These are phyloP conservation scores for Trichoderma sp. DNA, from an alignment of 2,329 filamentous ascomycete genomes.

Conservation along the genomic window DNA sequence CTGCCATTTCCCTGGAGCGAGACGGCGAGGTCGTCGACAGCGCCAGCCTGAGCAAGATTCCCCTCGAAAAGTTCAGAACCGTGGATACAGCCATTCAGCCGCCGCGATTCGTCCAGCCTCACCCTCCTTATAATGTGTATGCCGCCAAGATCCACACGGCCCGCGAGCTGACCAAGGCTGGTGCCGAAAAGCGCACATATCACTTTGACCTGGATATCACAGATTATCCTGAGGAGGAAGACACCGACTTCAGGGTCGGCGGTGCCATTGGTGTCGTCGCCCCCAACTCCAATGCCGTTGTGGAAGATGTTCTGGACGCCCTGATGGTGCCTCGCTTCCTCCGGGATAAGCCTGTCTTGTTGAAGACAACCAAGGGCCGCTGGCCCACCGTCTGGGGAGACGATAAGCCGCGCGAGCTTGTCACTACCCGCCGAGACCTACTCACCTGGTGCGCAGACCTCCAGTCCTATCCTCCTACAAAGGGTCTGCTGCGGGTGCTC, in stretches of 20 bases:
- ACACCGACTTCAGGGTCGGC: constrained; percentile 91
- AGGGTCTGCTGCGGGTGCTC: constrained; percentile 78
- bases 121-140: constrained; percentile 89
- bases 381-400: constrained; percentile 99
- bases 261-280: constrained; percentile 93
- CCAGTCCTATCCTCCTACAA: constrained; percentile 88
- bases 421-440: constrained; percentile 87
- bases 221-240: constrained; percentile 82
- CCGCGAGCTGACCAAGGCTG: constrained; percentile 80
- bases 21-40: constrained; percentile 23
- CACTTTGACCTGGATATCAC: constrained; percentile 98
- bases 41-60: constrained; percentile 30
- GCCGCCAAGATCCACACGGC: constrained; percentile 82
- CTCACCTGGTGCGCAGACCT: constrained; percentile 94
- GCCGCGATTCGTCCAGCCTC: constrained; percentile 87
- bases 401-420: constrained; percentile 77
- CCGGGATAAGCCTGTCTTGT: constrained; percentile 76
- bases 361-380: constrained; percentile 76
- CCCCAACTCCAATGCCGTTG: constrained; percentile 72
- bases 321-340: constrained; percentile 78
- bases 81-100: constrained; percentile 67
- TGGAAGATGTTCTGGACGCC: constrained; percentile 80
- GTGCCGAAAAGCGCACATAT: constrained; percentile 94
- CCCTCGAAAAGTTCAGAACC: constrained; percentile 25
- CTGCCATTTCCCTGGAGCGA: constrained; percentile 45